Percentiles rank a stretch among this genome's conserved stretches.
phyloP scores from a whole-genome alignment of 73 alveolate genomes.

The Symbiodinium pilosum region DNA sequence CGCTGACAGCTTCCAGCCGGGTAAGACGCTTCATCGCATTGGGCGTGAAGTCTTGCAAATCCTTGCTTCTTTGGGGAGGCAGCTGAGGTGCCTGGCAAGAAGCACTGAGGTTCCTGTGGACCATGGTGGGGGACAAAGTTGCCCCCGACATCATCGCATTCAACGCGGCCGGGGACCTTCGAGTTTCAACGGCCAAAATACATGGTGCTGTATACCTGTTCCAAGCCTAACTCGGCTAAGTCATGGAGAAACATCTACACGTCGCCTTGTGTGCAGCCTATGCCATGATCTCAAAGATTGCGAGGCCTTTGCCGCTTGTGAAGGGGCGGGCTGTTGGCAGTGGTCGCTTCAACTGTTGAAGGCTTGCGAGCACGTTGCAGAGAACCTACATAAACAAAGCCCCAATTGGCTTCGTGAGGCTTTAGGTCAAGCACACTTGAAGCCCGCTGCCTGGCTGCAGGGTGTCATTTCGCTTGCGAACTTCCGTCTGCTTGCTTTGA shows the following conservation, averaged over 20 bases:
- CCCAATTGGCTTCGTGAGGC: too few relatives aligned
- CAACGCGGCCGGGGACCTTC: neutral
- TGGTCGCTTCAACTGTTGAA: slow-evolving; percentile 5
- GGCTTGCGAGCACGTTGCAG: neutral
- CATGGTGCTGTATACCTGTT: too few relatives aligned
- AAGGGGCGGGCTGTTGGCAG: neutral
- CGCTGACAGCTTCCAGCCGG: slow-evolving; percentile 1
- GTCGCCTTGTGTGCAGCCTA: too few relatives aligned
- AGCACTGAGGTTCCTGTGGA: neutral
- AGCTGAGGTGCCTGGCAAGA: neutral
- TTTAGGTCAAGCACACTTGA: neutral
- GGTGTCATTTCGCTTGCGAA: neutral
- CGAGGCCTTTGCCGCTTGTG: neutral
- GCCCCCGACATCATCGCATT: slow-evolving; percentile 11
- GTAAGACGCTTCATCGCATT: neutral
- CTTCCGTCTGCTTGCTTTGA: neutral
- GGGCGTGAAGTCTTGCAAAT: too few relatives aligned
- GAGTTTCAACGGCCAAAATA: too few relatives aligned
- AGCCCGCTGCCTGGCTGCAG: neutral
- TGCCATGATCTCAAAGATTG: too few relatives aligned
- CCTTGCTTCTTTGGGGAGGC: too few relatives aligned
- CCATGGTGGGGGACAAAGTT: neutral
- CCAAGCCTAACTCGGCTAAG: too few relatives aligned
- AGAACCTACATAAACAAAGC: neutral
- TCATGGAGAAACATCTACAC: too few relatives aligned